A percentile compares a stretch with the other conserved stretches of the same genome.
phyloP scores from a whole-genome alignment of 768 basidiomycete genomes.

The Imleria badia region DNA sequence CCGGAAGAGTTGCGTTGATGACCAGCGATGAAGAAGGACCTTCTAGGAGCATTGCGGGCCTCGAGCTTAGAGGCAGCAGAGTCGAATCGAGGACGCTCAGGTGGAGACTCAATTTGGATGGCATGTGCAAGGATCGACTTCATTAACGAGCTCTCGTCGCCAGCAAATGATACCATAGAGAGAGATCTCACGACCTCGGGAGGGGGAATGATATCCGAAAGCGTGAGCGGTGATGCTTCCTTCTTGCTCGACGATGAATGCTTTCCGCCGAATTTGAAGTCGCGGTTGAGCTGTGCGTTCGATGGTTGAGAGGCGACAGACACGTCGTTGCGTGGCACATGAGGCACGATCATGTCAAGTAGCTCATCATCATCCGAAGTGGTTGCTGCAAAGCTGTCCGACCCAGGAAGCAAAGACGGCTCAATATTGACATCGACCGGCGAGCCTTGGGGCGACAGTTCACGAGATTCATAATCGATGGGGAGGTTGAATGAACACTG shows the following conservation, averaged over 20 bases:
- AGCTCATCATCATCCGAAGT: conserved; percentile 39
- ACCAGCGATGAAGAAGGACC: conserved; percentile 14
- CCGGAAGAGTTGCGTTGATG: conserved; percentile 46
- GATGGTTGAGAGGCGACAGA: conserved; percentile 49
- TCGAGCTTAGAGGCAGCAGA: conserved; percentile 44
- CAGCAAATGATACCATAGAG: conserved; percentile 44
- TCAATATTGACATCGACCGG: conserved; percentile 31
- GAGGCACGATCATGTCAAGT: conserved; percentile 11
- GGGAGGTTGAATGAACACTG: conserved; percentile 24
- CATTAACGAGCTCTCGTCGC: conserved; percentile 53
- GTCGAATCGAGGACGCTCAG: conserved; percentile 36
- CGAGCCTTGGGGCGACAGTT: conserved; percentile 15
- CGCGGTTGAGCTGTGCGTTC: conserved; percentile 64
- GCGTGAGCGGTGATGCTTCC: conserved; percentile 40
- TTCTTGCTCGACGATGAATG: conserved; percentile 15
- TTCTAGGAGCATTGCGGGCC: conserved; percentile 21
- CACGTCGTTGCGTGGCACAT: conserved; percentile 20
- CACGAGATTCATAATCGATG: conserved; percentile 14
- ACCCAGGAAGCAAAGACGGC: conserved; percentile 40
- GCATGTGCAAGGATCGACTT: conserved; percentile 55
- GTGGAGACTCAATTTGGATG: conserved; percentile 36
- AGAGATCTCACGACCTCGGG: conserved; percentile 49
- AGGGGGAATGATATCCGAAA: conserved; percentile 78
- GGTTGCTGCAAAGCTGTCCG: conserved; percentile 30
- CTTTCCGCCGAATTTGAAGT: conserved; percentile 74